Conservation (phyloP, 176 grass and related monocot species). For the Melocanna baccifera region DNA sequence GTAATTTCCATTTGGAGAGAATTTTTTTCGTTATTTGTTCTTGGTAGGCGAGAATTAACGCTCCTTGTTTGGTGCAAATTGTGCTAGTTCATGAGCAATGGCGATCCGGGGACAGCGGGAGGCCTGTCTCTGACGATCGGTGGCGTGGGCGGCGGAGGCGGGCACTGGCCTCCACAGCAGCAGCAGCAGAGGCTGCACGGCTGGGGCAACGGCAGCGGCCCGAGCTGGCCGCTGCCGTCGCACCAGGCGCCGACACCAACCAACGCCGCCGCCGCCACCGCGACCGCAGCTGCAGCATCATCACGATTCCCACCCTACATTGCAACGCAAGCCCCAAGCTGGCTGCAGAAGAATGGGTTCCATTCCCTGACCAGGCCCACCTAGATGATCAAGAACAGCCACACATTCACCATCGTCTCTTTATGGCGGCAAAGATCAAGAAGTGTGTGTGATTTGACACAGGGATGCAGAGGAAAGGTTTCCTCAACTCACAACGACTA, state of each 20-base stretch:
- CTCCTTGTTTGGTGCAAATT: conserved; percentile 5
- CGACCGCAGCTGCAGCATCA: conserved; percentile 92
- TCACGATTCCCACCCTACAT: conserved; percentile 96
- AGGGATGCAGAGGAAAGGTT: neutral
- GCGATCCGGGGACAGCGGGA: conserved; percentile 32
- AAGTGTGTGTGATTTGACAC: neutral
- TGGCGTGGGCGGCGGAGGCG: conserved; percentile 15
- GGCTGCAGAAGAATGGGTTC: conserved; percentile 80
- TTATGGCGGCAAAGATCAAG: conserved; percentile 3
- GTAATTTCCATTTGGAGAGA: neutral
- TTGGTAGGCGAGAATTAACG: conserved; percentile 8
- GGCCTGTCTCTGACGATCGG: conserved; percentile 54
- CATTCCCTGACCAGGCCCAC: conserved; percentile 50
- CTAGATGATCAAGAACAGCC: neutral
- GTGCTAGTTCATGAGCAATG: conserved; percentile 38
- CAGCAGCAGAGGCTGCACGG: conserved; percentile 42
- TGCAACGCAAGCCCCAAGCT: conserved; percentile 48
- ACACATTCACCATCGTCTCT: neutral
- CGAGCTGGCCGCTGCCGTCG: conserved; percentile 41
- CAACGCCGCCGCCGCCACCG: conserved; percentile 9
- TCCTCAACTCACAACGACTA: neutral
- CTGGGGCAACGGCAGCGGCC: conserved; percentile 38
- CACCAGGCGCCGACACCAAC: conserved; percentile 12
- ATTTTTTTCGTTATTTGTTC: neutral
- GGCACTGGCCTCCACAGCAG: conserved; percentile 31